Percentiles rank a stretch among this genome's conserved stretches.
These are phyloP conservation scores for Macrolepiota albuminosa DNA, from an alignment of 768 basidiomycete genomes.

Conservation along the genomic window DNA sequence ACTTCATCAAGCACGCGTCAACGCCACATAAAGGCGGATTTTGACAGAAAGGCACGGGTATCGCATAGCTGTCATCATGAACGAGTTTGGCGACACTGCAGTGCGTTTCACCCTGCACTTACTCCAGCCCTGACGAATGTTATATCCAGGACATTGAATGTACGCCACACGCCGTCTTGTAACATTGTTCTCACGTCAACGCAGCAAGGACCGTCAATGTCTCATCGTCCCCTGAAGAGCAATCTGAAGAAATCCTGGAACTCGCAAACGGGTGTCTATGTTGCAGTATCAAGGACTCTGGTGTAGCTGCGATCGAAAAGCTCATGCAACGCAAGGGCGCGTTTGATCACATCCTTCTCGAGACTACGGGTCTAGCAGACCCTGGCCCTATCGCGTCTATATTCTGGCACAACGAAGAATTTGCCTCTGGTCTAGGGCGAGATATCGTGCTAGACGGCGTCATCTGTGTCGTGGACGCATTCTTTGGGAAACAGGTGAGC, in stretches of 20 bases:
- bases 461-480: constrained; percentile 87
- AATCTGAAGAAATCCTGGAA: constrained; percentile 85
- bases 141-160: constrained; percentile 83
- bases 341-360: constrained; percentile 94
- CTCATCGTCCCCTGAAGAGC: constrained; percentile 60
- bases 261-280: constrained; percentile 97
- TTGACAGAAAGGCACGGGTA: constrained; percentile 92
- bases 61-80: constrained; percentile 97
- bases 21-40: constrained; percentile 58
- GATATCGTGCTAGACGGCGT: constrained; percentile 85
- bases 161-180: constrained; percentile 25
- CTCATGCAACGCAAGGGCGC: constrained; percentile 81
- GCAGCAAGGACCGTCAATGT: constrained; percentile 86
- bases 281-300: constrained; percentile 94
- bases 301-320: constrained; percentile 90
- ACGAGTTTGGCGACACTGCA: constrained; percentile 95
- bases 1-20: background rate
- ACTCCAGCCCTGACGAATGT: constrained; percentile 10
- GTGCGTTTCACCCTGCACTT: constrained; percentile 37
- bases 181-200: constrained; percentile 3
- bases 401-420: constrained; percentile 88
- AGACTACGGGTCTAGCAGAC: constrained; percentile 95
- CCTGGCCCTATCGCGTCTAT: constrained; percentile 88
- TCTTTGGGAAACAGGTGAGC: constrained; percentile 58
- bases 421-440: constrained; percentile 56